Base-by-base conservation (phyloP, 441 rosid species). In the Croton laevigatus region DNA sequence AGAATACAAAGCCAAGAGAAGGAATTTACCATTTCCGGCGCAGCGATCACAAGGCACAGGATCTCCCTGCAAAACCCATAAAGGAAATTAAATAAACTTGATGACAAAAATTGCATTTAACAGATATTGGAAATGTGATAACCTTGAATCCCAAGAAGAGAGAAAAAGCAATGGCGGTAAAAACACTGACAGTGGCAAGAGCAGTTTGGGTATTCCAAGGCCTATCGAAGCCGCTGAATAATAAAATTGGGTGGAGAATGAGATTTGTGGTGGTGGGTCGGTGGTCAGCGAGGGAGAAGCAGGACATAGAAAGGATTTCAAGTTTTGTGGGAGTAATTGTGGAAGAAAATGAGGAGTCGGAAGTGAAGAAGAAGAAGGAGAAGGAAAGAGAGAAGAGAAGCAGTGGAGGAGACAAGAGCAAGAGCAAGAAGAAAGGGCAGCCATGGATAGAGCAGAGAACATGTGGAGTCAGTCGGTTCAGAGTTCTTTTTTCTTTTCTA, bases 21-120 rank as follows among this genome's bases (percentile, higher is more conserved):
- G 20, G 11, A 63, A 60, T 19, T 55, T 77, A 93, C 98, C 98
- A 64, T 93, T 93, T 77, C 98, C 98, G 37, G 90, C 93, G 61
- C 98, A 93, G 0, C 92, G 89, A 71, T 86, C 94, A 71, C 98
- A 93, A 16, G 98, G 90, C 37, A 93, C 88, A 51, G 98, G 96
- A 62, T 91, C 98, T 66, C 98, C 97, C 98, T 93, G 86, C 55
- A 85, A 80, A 65, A 44, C 40, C 53, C 62, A 20, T 44, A 59
- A 66, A 32, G 17, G 58, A 44, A 57, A 42, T 40, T 40, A 40
- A 40, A 40, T 6, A 40, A 40, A 40, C 44, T 40, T 40, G 1
- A 40, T 40, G 6, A 40, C 44, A 40, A 40, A 40, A 27, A 27
- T 2, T 40, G 20, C 42, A 57, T 11, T 3, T 20, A 36, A 20